These are phyloP conservation scores for Choanephora cucurbitarum DNA, from an alignment of 371 early-diverging fungal species.

Conservation along the genomic window DNA sequence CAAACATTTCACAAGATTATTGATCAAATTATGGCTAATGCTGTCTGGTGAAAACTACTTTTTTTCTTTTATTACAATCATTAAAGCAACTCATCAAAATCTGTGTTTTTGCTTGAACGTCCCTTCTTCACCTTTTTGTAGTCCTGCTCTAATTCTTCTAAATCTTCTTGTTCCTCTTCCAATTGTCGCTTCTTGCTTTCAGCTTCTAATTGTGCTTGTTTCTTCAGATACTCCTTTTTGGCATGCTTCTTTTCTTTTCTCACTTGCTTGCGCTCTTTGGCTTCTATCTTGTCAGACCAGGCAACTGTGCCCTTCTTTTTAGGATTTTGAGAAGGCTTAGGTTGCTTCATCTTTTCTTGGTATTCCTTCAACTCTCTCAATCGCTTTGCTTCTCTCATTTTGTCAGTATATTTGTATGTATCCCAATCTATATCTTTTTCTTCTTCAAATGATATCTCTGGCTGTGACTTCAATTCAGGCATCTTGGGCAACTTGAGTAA, in stretches of 20 bases:
- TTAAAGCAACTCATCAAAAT: constrained; percentile 53
- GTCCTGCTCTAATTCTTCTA: constrained; percentile 47
- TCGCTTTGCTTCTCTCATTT: constrained; percentile 77
- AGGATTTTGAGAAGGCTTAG: constrained; percentile 19
- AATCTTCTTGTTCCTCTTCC: constrained; percentile 55
- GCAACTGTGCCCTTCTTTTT: constrained; percentile 41
- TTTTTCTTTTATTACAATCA: no score
- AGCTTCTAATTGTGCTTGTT: constrained; percentile 41
- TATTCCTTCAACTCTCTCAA: constrained; percentile 57
- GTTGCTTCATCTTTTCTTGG: constrained; percentile 29
- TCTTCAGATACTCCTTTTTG: constrained; percentile 58
- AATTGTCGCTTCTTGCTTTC: constrained; percentile 51
- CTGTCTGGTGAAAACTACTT: constrained; percentile 34
- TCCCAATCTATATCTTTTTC: constrained; percentile 42
- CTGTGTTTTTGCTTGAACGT: constrained; percentile 38
- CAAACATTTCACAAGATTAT: constrained; percentile 42
- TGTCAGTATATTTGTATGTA: constrained; percentile 67
- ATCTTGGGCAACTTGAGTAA: constrained; percentile 86
- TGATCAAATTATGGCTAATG: constrained; percentile 39
- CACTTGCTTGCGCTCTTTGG: constrained; percentile 64
- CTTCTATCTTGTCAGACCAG: constrained; percentile 77
- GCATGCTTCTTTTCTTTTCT: constrained; percentile 71
- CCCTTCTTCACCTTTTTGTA: constrained; percentile 59
- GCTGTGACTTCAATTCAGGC: constrained; percentile 80
- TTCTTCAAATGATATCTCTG: constrained; percentile 7